Evolutionary conservation across 2,329 filamentous ascomycete species (phyloP).

Genomic region (Thermothelomyces thermophilus): DNA sequence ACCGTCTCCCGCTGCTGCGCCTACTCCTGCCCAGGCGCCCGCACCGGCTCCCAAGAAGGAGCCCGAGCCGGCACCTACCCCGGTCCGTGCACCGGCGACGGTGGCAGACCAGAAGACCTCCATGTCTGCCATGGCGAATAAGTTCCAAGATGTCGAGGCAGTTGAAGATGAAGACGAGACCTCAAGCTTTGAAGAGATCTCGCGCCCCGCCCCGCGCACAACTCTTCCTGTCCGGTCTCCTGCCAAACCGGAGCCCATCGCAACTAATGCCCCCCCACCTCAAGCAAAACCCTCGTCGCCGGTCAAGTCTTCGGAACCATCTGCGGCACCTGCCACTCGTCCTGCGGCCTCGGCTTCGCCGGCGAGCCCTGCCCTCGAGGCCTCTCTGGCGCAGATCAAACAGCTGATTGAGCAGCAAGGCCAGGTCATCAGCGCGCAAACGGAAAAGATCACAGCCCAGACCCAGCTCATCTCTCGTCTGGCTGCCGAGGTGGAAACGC

Average conservation of each 20-base stretch:
- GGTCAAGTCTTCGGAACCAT: conserved; percentile 30
- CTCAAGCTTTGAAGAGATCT: conserved; percentile 81
- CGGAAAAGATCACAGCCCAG: conserved; percentile 59
- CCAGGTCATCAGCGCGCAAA: conserved; percentile 69
- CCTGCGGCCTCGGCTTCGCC: conserved; percentile 26
- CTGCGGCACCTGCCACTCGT: conserved; percentile 26
- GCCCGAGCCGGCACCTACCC: conserved; percentile 45
- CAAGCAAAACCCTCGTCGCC: conserved; percentile 42
- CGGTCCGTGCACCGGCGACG: conserved; percentile 51
- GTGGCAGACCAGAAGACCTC: conserved; percentile 82
- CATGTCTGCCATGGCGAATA: conserved; percentile 77
- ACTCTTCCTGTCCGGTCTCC: conserved; percentile 29
- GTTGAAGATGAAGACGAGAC: conserved; percentile 52
- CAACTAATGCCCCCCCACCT: conserved; percentile 12
- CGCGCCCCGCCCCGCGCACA: conserved; percentile 62
- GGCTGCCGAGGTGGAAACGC: conserved; percentile 65
- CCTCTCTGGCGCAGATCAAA: conserved; percentile 70
- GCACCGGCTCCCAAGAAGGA: conserved; percentile 51
- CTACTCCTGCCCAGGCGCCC: conserved; percentile 28
- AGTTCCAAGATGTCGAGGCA: conserved; percentile 65
- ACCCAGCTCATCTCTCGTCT: conserved; percentile 66
- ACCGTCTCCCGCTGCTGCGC: conserved; percentile 41
- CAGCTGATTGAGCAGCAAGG: conserved; percentile 69
- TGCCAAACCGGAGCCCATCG: conserved; percentile 10
- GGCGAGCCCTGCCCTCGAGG: conserved; percentile 48